Evolutionary conservation across 352 stramenopile genomes (phyloP).

Genomic region (Phytopythium delawarense): DNA sequence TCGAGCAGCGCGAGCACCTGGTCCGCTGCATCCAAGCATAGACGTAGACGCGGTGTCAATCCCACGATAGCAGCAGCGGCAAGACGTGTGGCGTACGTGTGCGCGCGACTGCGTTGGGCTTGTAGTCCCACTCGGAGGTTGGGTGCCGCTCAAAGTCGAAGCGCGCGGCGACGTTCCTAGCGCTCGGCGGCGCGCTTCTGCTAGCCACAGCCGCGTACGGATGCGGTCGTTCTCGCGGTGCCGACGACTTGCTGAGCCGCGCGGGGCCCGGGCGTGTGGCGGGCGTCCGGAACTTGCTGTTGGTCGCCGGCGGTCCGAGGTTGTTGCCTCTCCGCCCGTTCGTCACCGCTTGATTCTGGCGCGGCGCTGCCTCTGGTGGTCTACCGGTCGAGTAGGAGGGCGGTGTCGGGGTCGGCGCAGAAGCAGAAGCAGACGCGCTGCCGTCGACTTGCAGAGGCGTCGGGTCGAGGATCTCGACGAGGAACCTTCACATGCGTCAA

Average conservation of each 20-base stretch:
- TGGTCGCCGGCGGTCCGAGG: slow-evolving; percentile 5
- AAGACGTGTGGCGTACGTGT: slow-evolving; percentile 31
- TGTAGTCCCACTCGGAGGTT: slow-evolving; percentile 62
- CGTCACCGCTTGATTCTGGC: not conserved
- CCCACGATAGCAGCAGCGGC: not conserved
- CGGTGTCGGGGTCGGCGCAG: not conserved
- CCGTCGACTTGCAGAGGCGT: slow-evolving; percentile 28
- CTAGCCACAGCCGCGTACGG: slow-evolving; percentile 12
- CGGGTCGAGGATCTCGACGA: slow-evolving; percentile 69
- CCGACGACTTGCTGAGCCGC: slow-evolving; percentile 11
- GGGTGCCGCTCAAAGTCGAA: slow-evolving; percentile 58
- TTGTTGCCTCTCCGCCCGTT: not conserved
- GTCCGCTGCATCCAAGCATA: slow-evolving; percentile 22
- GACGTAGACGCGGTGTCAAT: slow-evolving; percentile 1
- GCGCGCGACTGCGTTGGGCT: slow-evolving; percentile 32
- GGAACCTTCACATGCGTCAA: slow-evolving; percentile 33
- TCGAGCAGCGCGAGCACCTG: slow-evolving; percentile 54
- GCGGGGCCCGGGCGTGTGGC: slow-evolving; percentile 10
- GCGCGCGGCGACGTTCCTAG: not conserved
- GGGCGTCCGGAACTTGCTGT: slow-evolving; percentile 31
- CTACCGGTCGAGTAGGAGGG: not conserved
- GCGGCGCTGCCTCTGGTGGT: not conserved
- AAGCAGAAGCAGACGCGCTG: not conserved
- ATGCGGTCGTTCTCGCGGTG: slow-evolving; percentile 7
- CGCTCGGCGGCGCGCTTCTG: slow-evolving; percentile 5